phyloP scores from a whole-genome alignment of 2,329 filamentous ascomycete genomes.

The Fusarium sublunatum region DNA sequence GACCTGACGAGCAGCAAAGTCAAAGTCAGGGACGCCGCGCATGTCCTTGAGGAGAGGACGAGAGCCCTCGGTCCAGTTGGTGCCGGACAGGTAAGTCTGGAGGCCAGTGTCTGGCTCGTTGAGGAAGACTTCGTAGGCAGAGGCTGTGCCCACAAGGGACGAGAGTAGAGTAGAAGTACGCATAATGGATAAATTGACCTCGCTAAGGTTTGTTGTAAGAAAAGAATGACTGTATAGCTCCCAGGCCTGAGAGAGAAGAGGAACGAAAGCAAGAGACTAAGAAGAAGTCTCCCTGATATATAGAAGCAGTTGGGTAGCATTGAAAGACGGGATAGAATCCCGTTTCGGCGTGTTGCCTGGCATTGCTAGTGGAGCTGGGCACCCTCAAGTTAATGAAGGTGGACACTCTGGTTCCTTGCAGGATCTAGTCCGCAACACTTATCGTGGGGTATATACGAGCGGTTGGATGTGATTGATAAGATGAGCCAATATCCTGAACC shows the following conservation, averaged over 20 bases:
- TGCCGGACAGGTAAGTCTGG: slow-evolving; percentile 42
- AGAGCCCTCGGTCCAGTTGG: slow-evolving; percentile 49
- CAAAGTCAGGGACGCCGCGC: slow-evolving; percentile 61
- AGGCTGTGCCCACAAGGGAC: slow-evolving; percentile 42
- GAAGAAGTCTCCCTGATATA: slow-evolving; percentile 1
- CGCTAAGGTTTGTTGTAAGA: slow-evolving; percentile 12
- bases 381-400: slow-evolving; percentile 33
- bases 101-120: slow-evolving; percentile 54
- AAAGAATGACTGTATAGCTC: slow-evolving; percentile 20
- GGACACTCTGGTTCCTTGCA: slow-evolving; percentile 7
- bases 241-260: slow-evolving; percentile 12
- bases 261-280: background rate
- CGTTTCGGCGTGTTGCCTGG: slow-evolving; percentile 3
- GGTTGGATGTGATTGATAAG: slow-evolving; percentile 41
- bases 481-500: slow-evolving; percentile 6
- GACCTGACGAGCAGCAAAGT: slow-evolving; percentile 59
- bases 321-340: background rate
- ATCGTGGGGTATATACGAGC: background rate
- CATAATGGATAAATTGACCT: slow-evolving; percentile 30
- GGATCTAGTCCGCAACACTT: slow-evolving; percentile 1
- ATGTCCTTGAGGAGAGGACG: slow-evolving; percentile 56
- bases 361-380: slow-evolving; percentile 27
- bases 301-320: background rate
- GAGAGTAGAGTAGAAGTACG: slow-evolving; percentile 26
- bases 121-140: slow-evolving; percentile 48